These are phyloP conservation scores for Anethum foeniculum DNA, from an alignment of 140 eudicot species.

Conservation along the genomic window DNA sequence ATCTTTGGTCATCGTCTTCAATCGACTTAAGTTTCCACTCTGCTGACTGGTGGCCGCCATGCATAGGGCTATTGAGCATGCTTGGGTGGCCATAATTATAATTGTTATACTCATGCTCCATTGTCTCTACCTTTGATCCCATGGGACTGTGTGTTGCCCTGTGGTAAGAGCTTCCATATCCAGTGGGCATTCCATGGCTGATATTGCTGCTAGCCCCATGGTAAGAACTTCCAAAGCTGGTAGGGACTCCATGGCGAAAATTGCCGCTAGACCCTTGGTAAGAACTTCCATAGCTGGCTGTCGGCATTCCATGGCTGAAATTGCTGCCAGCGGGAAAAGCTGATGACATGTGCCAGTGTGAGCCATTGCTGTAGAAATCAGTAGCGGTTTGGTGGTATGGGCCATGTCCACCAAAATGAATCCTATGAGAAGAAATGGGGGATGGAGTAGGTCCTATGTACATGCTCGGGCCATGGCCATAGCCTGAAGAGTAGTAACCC, in stretches of 20 bases:
- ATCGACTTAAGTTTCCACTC: constrained; percentile 36
- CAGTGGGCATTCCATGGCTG: not conserved
- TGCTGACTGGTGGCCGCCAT: constrained; percentile 24
- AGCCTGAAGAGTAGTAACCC: constrained; percentile 4
- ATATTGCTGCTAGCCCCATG: not conserved
- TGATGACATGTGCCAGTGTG: constrained; percentile 6
- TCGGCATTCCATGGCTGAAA: not conserved
- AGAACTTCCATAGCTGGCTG: constrained; percentile 15
- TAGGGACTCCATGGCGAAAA: not conserved
- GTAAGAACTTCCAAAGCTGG: constrained; percentile 16
- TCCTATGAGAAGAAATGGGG: not conserved
- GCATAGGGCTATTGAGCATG: constrained; percentile 8
- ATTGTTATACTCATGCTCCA: constrained; percentile 2
- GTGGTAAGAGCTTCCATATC: constrained; percentile 21
- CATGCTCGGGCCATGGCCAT: constrained; percentile 16
- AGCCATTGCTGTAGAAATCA: constrained; percentile 28
- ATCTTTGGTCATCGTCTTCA: constrained; percentile 29
- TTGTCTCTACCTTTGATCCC: constrained; percentile 11
- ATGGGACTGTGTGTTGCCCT: constrained; percentile 11
- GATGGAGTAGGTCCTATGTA: constrained; percentile 6
- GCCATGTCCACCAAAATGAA: constrained; percentile 1
- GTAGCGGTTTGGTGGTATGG: constrained; percentile 24
- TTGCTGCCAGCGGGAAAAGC: not conserved
- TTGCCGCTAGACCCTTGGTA: not conserved
- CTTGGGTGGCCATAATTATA: constrained; percentile 13